A percentile compares a stretch with the other conserved stretches of the same genome.
Evolutionary conservation across 352 stramenopile genomes (phyloP).

Genomic region (Globisporangium uncinulatum): DNA sequence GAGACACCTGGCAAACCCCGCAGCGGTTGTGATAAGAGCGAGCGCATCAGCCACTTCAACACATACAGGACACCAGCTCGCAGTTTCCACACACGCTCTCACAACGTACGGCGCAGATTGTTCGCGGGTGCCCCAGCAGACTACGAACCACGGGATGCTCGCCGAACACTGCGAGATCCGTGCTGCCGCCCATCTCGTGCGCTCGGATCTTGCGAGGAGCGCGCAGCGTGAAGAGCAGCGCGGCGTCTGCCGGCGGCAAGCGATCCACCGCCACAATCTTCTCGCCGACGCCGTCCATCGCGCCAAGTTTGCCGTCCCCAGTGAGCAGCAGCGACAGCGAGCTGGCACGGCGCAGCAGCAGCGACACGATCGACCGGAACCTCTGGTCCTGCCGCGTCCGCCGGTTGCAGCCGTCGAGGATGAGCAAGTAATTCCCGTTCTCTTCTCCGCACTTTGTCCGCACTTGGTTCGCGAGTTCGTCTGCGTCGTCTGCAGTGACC

Average conservation of each 20-base stretch:
- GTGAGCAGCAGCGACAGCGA: constrained; percentile 59
- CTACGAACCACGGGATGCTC: constrained; percentile 62
- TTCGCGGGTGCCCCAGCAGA: constrained; percentile 54
- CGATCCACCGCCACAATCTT: constrained; percentile 68
- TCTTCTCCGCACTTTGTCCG: constrained; percentile 32
- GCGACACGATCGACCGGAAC: constrained; percentile 40
- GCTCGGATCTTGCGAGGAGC: constrained; percentile 67
- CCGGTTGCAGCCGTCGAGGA: constrained; percentile 75
- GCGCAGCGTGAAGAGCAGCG: constrained; percentile 69
- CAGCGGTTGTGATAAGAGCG: background rate
- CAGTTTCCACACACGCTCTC: background rate
- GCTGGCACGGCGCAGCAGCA: constrained; percentile 61
- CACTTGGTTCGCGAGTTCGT: constrained; percentile 49
- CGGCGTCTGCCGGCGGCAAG: constrained; percentile 57
- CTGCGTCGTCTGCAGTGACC: constrained; percentile 17
- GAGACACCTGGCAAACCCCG: constrained; percentile 33
- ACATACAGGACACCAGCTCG: no score
- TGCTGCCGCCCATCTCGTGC: constrained; percentile 72
- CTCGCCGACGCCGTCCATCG: constrained; percentile 73
- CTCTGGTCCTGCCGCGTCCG: constrained; percentile 29
- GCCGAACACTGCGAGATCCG: constrained; percentile 51
- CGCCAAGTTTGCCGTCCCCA: constrained; percentile 65
- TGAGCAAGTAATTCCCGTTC: constrained; percentile 44
- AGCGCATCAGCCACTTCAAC: background rate
- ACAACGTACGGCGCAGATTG: constrained; percentile 57